phyloP scores from a whole-genome alignment of 2,329 filamentous ascomycete genomes.

The Xylariaceae sp. region DNA sequence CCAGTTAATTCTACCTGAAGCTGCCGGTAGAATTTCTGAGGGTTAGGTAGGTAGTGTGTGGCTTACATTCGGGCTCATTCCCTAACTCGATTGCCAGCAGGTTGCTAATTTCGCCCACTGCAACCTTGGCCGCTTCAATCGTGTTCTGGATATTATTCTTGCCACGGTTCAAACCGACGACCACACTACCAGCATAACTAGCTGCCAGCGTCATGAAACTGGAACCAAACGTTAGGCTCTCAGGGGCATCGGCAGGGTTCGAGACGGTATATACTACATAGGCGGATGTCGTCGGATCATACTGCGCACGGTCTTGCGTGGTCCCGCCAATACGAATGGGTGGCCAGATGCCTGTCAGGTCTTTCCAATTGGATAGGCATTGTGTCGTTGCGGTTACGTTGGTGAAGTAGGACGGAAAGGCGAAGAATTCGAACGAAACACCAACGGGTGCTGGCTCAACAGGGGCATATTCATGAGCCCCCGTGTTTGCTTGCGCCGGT shows the following conservation, averaged over 20 bases:
- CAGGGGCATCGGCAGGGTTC: conserved; percentile 43
- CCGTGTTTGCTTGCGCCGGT: conserved; percentile 27
- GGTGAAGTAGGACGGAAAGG: conserved; percentile 49
- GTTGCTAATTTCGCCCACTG: conserved; percentile 41
- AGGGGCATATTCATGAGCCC: conserved; percentile 29
- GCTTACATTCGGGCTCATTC: conserved; percentile 49
- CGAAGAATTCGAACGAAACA: conserved; percentile 52
- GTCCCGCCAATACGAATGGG: conserved; percentile 55
- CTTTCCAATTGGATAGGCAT: conserved; percentile 48
- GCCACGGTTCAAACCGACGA: conserved; percentile 49
- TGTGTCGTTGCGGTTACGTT: conserved; percentile 46
- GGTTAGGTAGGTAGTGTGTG: not conserved
- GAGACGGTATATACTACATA: conserved; percentile 49
- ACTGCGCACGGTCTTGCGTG: conserved; percentile 51
- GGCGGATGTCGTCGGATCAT: conserved; percentile 40
- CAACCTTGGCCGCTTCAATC: conserved; percentile 45
- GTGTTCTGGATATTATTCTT: conserved; percentile 50
- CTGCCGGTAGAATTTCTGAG: not conserved
- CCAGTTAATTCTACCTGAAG: conserved; percentile 7
- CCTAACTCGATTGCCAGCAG: conserved; percentile 51
- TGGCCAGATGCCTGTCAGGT: conserved; percentile 46
- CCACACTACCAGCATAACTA: conserved; percentile 45
- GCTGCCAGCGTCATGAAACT: conserved; percentile 47
- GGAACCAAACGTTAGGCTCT: conserved; percentile 46
- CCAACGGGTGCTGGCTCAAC: conserved; percentile 41